phyloP scores from a whole-genome alignment of 164 flowering plant genomes.

The Brasenia schreberi region DNA sequence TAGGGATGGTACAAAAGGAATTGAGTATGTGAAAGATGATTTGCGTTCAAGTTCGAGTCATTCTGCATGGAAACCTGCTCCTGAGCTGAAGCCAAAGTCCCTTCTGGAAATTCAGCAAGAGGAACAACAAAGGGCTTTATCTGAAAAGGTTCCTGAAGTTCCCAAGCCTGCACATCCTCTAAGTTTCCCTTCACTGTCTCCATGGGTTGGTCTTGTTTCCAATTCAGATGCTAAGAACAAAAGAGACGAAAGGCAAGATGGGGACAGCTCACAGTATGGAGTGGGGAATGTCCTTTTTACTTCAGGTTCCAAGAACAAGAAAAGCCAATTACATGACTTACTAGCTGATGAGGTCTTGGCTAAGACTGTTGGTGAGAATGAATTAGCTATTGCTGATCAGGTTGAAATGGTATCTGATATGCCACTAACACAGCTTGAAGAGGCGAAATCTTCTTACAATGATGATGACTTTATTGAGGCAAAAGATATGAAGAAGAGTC shows the following conservation, averaged over 20 bases:
- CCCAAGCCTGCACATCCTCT: conserved; percentile 17
- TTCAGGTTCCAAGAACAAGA: conserved; percentile 27
- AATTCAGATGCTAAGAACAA: conserved; percentile 35
- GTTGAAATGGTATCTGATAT: conserved; percentile 13
- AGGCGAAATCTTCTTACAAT: conserved; percentile 22
- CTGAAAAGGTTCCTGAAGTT: conserved; percentile 31
- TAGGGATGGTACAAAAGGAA: conserved; percentile 15
- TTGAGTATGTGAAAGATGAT: conserved; percentile 15
- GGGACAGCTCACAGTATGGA: conserved; percentile 3
- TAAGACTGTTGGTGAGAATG: conserved; percentile 34
- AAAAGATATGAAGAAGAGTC: conserved; percentile 78
- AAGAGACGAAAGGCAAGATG: conserved; percentile 27
- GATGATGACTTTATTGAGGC: conserved; percentile 79
- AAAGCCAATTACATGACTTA: conserved; percentile 72
- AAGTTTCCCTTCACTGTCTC: conserved; percentile 22
- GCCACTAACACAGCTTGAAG: conserved; percentile 10
- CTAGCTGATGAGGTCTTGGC: conserved; percentile 54
- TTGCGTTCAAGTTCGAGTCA: conserved; percentile 21
- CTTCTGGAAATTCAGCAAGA: conserved; percentile 88
- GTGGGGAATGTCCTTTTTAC: conserved; percentile 20
- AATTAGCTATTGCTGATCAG: conserved; percentile 10
- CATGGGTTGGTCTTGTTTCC: conserved; percentile 68
- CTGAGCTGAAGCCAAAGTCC: conserved; percentile 80
- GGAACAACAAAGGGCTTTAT: conserved; percentile 57
- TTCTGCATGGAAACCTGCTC: conserved; percentile 88